Conservation (phyloP, 1,284 basidiomycete species). For the Grifola frondosa region DNA sequence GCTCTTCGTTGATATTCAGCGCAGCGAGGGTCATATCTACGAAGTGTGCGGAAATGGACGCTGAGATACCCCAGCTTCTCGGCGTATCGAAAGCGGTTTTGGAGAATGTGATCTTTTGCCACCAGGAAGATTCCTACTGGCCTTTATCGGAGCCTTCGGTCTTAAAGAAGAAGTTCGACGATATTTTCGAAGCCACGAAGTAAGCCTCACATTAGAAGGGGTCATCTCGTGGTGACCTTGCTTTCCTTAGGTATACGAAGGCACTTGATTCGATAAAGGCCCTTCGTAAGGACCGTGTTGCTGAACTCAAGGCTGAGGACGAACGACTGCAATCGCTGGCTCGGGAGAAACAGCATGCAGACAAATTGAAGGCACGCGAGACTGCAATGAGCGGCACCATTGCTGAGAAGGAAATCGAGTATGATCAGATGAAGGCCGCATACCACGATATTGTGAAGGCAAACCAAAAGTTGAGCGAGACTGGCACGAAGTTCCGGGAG, state of each 20-base stretch:
- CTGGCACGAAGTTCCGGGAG: slow-evolving; percentile 83
- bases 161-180: slow-evolving; percentile 98
- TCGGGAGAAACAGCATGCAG: slow-evolving; percentile 84
- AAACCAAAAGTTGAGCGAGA: slow-evolving; percentile 84
- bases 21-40: slow-evolving; percentile 88
- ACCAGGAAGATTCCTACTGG: slow-evolving; percentile 99
- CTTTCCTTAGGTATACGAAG: slow-evolving; percentile 82
- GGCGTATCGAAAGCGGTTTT: slow-evolving; percentile 97
- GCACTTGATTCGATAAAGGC: slow-evolving; percentile 92
- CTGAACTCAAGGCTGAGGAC: slow-evolving; percentile 92
- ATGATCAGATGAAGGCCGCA: slow-evolving; percentile 67
- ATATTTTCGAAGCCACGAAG: slow-evolving; percentile 99
- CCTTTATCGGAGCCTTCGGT: slow-evolving; percentile 89
- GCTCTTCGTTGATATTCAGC: slow-evolving; percentile 4
- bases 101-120: slow-evolving; percentile 99
- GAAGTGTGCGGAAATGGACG: slow-evolving; percentile 95
- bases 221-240: neutral
- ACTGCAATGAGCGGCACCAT: slow-evolving; percentile 63
- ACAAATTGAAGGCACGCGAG: slow-evolving; percentile 76
- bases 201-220: slow-evolving; percentile 32
- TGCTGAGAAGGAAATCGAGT: slow-evolving; percentile 71
- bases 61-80: slow-evolving; percentile 89
- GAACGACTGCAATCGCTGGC: slow-evolving; percentile 82
- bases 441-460: slow-evolving; percentile 69
- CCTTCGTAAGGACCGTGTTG: slow-evolving; percentile 85